Evolutionary conservation across 2,329 filamentous ascomycete species (phyloP).

Genomic region (Aspergillus sp.): DNA sequence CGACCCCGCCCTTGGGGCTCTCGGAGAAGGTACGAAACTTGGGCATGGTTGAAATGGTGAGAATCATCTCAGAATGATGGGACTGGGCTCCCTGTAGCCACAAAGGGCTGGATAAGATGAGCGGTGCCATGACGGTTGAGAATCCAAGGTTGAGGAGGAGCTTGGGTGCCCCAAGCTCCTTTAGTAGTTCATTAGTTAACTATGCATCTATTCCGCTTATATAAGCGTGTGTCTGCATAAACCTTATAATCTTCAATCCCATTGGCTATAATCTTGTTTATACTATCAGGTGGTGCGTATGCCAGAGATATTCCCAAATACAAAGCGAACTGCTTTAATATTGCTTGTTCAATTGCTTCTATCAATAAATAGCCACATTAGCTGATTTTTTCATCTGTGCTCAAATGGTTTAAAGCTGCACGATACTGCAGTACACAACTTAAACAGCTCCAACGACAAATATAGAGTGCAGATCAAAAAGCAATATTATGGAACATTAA

Average conservation of each 20-base stretch:
- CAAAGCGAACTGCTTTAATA: too few relatives aligned
- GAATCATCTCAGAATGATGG: slow-evolving; percentile 5
- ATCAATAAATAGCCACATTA: too few relatives aligned
- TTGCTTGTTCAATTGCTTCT: too few relatives aligned
- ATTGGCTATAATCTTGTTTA: not conserved
- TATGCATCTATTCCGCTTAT: slow-evolving; percentile 15
- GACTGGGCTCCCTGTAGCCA: slow-evolving; percentile 13
- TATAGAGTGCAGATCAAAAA: too few relatives aligned
- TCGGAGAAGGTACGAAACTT: slow-evolving; percentile 9
- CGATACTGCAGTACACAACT: too few relatives aligned
- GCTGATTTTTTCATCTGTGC: too few relatives aligned
- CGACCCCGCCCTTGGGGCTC: slow-evolving; percentile 36
- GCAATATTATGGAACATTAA: too few relatives aligned
- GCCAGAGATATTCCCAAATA: too few relatives aligned
- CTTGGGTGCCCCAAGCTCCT: not conserved
- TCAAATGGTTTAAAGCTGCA: too few relatives aligned
- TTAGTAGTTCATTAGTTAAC: not conserved
- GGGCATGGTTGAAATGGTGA: slow-evolving; percentile 4
- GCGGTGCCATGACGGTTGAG: slow-evolving; percentile 24
- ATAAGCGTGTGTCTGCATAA: slow-evolving; percentile 12
- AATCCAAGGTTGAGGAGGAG: not conserved
- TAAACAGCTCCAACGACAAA: too few relatives aligned
- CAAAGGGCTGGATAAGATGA: slow-evolving; percentile 18
- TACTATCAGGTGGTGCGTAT: not conserved
- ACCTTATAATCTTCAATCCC: not conserved